Evolutionary conservation across 2,329 filamentous ascomycete species (phyloP).

Genomic region (Aureobasidium lini): DNA sequence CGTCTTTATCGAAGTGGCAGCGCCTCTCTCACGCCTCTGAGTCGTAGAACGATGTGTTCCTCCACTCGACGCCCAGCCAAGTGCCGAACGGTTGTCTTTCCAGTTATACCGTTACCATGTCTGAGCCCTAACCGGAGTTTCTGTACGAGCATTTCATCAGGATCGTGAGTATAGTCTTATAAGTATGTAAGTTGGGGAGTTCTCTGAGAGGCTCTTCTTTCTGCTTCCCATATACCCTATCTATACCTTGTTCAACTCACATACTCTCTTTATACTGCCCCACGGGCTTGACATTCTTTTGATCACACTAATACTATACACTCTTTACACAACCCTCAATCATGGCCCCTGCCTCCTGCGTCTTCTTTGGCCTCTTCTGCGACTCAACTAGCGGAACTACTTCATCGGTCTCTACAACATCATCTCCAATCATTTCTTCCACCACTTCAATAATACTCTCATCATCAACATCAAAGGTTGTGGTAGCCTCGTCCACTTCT

Average conservation of each 20-base stretch:
- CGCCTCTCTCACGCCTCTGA: neutral
- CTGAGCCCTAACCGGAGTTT: neutral
- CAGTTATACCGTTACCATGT: slow-evolving; percentile 8
- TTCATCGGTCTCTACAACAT: neutral
- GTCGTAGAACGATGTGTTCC: neutral
- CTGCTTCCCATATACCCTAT: neutral
- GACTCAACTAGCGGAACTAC: neutral
- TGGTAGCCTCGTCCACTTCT: neutral
- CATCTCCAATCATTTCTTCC: neutral
- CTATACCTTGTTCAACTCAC: neutral
- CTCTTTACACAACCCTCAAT: neutral
- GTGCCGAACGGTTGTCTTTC: neutral
- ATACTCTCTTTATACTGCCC: neutral
- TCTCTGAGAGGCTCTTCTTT: neutral
- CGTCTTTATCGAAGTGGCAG: neutral
- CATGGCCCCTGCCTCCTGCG: neutral
- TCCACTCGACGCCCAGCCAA: neutral
- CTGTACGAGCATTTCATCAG: neutral
- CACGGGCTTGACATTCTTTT: neutral
- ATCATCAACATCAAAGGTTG: neutral
- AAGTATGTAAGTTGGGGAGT: neutral
- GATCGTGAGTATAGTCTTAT: neutral
- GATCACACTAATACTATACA: neutral
- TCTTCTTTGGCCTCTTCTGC: neutral
- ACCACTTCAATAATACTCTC: neutral